Evolutionary conservation across 2,329 filamentous ascomycete genomes (phyloP), one percentile per base, ranked within the genome.

Genomic region (Penicillium corylophilum): DNA sequence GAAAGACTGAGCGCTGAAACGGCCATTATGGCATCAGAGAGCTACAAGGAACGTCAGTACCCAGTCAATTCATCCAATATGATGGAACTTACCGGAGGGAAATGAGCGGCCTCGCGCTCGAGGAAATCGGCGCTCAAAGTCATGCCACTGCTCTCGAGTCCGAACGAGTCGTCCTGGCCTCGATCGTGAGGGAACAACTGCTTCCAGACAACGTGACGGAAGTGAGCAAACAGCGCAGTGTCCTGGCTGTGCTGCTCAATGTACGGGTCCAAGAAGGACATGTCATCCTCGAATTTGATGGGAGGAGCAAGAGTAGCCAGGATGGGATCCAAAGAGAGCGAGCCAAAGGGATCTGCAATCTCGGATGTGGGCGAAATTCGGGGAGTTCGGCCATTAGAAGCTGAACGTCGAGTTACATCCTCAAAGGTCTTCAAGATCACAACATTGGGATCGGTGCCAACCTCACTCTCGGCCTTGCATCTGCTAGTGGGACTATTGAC

Each of bases 1-100:
- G 75, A 74, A 39, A 81, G 69, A 59, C 78, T 80, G 39, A 82
- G 72, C 16, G 79, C 79, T 22, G 79, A 79, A n/a, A 84, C 66
- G 4, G 81, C 80, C 71, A 82, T 81, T 56, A 84, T 82, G 7
- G 81, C 80, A 61, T 83, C 78, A 44, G 79, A 77, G 48, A 83
- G 73, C 79, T 81, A 46, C 39, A 44, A 20, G n/a, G 7, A 44
- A 40, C 47, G 24, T 53, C 44, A 53, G 44, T 51, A 44, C 10
- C 5, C 13, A 16, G n/a, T n/a, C n/a, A 44, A 42, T 39, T 5
- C 13, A 10, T 22, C 16, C 44, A 26, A 26, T n/a, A 13, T 16
- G 15, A 26, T 36, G 18, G 29, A 42, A 74, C 77, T 64, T 68
- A 82, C 79, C 28, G 80, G 79, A 60, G 74, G 74, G 59, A 82